These are phyloP conservation scores for Acacia confusa DNA, from an alignment of 306 rosid species.

Conservation along the genomic window DNA sequence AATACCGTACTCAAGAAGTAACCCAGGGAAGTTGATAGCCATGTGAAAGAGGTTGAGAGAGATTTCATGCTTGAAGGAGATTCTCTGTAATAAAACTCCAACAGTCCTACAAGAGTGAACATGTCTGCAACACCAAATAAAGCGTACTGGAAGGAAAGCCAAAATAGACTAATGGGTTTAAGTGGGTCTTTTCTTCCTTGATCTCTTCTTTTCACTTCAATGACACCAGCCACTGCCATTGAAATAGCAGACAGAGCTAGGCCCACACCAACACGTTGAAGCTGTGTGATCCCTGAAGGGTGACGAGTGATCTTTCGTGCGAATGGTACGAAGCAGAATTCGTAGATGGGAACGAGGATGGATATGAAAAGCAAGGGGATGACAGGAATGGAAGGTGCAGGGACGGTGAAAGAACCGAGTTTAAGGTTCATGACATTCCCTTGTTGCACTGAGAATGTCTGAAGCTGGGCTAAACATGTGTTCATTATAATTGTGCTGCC, in stretches of 20 bases:
- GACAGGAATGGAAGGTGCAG: conserved; percentile 77
- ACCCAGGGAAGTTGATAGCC: conserved; percentile 66
- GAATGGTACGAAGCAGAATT: conserved; percentile 71
- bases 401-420: conserved; percentile 58
- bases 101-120: conserved; percentile 82
- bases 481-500: conserved; percentile 90
- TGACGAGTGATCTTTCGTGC: conserved; percentile 71
- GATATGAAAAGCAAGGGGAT: conserved; percentile 70
- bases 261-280: conserved; percentile 85
- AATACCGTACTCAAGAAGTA: conserved; percentile 68
- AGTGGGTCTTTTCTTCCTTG: conserved; percentile 47
- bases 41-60: conserved; percentile 76
- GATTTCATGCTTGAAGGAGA: conserved; percentile 80
- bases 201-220: conserved; percentile 69
- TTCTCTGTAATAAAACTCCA: conserved; percentile 84
- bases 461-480: conserved; percentile 93
- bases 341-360: conserved; percentile 69
- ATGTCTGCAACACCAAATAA: conserved; percentile 89
- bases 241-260: conserved; percentile 66
- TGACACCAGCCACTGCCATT: conserved; percentile 70
- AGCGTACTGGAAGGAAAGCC: conserved; percentile 80
- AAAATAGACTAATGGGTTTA: conserved; percentile 62
- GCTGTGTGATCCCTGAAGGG: conserved; percentile 82
- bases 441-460: conserved; percentile 84
- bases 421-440: conserved; percentile 63